Conservation (phyloP, 208 protist genomes). For the Porcisia deanei region DNA sequence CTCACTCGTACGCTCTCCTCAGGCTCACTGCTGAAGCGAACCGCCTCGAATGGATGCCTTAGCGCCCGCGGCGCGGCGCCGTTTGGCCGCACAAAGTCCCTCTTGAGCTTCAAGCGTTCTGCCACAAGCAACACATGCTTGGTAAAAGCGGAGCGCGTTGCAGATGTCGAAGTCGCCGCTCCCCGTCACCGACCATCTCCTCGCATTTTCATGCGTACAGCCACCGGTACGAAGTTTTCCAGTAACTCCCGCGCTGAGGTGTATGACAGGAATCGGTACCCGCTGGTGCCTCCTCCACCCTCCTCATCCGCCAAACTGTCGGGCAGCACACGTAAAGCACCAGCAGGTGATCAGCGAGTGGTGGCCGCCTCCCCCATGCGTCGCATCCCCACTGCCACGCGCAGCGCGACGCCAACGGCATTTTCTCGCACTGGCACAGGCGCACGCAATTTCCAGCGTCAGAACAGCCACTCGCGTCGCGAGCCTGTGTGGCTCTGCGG, state of each 20-base stretch:
- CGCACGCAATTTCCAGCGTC: constrained; percentile 16
- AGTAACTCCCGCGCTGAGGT: background rate
- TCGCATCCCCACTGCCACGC: background rate
- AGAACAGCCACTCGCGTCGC: constrained; percentile 7
- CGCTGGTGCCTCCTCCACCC: background rate
- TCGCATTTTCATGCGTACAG: constrained; percentile 27
- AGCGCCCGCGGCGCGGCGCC: background rate
- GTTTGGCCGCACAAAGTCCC: constrained; percentile 17
- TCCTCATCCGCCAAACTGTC: no score
- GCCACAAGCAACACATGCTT: constrained; percentile 22
- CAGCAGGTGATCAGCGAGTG: background rate
- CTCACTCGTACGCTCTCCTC: background rate
- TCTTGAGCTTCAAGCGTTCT: constrained; percentile 13
- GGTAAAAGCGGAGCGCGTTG: constrained; percentile 1
- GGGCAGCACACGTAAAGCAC: background rate
- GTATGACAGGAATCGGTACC: background rate
- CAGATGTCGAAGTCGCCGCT: background rate
- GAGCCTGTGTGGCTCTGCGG: background rate
- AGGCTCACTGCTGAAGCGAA: constrained; percentile 29
- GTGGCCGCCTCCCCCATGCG: constrained; percentile 1
- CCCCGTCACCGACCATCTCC: background rate
- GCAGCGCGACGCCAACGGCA: constrained; percentile 1
- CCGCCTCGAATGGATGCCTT: constrained; percentile 21
- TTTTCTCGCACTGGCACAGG: constrained; percentile 13
- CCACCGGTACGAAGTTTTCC: constrained; percentile 26